Conservation (phyloP, 169 alveolate species). For the Cryptosporidium xiaoi region DNA sequence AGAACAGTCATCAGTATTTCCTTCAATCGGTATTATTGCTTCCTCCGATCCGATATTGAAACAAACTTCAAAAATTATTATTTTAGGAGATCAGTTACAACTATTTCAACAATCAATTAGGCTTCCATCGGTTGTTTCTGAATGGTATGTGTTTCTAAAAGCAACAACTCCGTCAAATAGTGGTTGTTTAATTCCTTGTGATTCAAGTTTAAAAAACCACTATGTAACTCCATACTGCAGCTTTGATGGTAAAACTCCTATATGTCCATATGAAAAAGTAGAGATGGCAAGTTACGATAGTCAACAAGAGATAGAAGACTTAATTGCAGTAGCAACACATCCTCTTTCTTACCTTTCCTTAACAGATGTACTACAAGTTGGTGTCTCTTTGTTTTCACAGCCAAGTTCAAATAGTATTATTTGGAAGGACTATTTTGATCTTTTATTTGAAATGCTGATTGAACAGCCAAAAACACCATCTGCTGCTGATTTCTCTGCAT, state of each 20-base stretch:
- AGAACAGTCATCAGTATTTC: constrained; percentile 55
- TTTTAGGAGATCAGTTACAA: constrained; percentile 61
- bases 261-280: constrained; percentile 42
- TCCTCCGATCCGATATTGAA: constrained; percentile 56
- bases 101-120: constrained; percentile 66
- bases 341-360: constrained; percentile 25
- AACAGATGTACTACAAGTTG: constrained; percentile 50
- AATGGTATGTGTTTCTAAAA: constrained; percentile 50
- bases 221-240: constrained; percentile 64
- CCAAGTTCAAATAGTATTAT: constrained; percentile 29
- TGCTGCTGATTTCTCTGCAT: constrained; percentile 60
- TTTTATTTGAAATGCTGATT: constrained; percentile 54
- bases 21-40: constrained; percentile 51
- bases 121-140: constrained; percentile 44
- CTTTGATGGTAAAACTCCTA: constrained; percentile 18
- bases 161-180: constrained; percentile 74
- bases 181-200: constrained; percentile 72
- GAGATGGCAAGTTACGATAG: constrained; percentile 3
- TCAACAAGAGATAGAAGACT: constrained; percentile 20
- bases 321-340: constrained; percentile 70
- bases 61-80: constrained; percentile 36
- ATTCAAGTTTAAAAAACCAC: constrained; percentile 25
- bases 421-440: constrained; percentile 48
- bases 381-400: constrained; percentile 52
- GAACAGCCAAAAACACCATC: constrained; percentile 47